Evolutionary conservation across 805 yeast species (phyloP), one percentile per base, ranked within the genome.

Genomic region (Yamadazyma philogaea): DNA sequence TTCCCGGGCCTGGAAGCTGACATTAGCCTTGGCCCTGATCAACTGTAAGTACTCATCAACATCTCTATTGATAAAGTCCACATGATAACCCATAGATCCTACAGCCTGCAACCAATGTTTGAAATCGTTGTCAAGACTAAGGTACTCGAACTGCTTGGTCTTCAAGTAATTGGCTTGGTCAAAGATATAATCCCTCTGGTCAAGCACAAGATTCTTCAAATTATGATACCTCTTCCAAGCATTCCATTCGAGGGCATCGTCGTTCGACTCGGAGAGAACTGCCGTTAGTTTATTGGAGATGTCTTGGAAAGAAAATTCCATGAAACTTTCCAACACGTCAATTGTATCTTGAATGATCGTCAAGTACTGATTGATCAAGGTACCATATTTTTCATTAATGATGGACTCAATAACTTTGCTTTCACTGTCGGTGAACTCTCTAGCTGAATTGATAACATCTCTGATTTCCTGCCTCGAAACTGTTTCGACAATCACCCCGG

Each of bases 321-420:
- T 81, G 69, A 84, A 85, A 47, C 84, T 84, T 58, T 84, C 90
- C 56, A 81, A 74, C 0, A 82, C 73, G 48, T 85, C 90, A 40
- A 84, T 70, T 28, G 82, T 73, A 21, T 60, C 61, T 44, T 70
- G 75, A 17, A 63, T 50, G 3, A 53, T 56, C 14, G 44, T 43
- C 39, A 61, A 67, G 49, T 70, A 70, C 30, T 54, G 46, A 8
- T 48, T 54, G 32, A 66, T 46, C 10, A 70, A 42, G 7, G 42
- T 24, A 16, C 53, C 57, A 43, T 67, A 70, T 7, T 49, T 53
- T 3, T 52, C 56, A 37, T 54, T 56, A 28, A 70, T 50, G 22
- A 43, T 30, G 1, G 41, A 45, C 39, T 64, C 68, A 7, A 69
- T 56, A 14, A 40, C 34, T 3, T 45, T 40, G 35, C 59, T 47